Conservation (phyloP, 441 rosid species). For the Syzygium malaccense region DNA sequence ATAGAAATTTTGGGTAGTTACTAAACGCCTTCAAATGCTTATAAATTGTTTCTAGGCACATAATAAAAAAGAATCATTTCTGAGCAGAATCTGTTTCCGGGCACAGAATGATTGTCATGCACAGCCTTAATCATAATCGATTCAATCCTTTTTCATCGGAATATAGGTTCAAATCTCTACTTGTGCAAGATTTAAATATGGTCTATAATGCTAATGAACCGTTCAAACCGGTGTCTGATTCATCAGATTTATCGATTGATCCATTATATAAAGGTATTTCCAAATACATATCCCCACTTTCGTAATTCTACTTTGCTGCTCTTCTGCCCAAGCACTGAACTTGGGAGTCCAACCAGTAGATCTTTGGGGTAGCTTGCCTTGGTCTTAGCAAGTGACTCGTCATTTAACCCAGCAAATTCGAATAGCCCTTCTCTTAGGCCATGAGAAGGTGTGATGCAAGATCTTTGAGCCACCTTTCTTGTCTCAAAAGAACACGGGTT, state of each 20-base stretch:
- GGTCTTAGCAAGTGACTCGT: neutral
- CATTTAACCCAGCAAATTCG: neutral
- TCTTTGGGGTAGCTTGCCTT: neutral
- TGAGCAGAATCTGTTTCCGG: too few relatives aligned
- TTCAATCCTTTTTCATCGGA: neutral
- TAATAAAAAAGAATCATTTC: too few relatives aligned
- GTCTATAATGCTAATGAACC: neutral
- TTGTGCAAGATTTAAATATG: neutral
- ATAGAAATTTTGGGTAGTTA: too few relatives aligned
- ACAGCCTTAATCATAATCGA: rapidly evolving
- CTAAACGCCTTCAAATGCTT: too few relatives aligned
- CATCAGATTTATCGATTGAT: neutral
- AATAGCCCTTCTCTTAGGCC: neutral
- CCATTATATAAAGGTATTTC: neutral
- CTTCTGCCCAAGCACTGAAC: neutral
- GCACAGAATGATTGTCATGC: too few relatives aligned
- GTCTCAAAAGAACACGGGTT: neutral
- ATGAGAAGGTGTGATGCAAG: neutral
- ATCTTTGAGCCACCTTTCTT: neutral
- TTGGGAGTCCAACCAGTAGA: rapidly evolving
- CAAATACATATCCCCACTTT: neutral
- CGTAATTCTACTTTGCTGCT: neutral
- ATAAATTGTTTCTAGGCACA: too few relatives aligned
- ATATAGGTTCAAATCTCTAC: neutral
- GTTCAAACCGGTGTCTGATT: neutral